phyloP scores from a whole-genome alignment of 108 stramenopile species.

The Skeletonema potamos region DNA sequence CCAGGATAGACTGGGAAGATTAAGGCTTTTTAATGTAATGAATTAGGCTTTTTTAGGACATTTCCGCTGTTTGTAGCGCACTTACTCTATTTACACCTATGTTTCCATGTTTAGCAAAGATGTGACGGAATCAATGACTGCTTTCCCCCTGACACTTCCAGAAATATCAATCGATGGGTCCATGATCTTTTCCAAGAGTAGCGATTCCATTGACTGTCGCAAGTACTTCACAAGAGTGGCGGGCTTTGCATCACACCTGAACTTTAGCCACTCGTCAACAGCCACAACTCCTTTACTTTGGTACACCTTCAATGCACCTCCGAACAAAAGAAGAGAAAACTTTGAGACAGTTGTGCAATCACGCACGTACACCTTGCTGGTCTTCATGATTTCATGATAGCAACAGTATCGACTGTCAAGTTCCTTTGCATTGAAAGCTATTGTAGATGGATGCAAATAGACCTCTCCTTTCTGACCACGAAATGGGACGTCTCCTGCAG shows the following conservation, averaged over 20 bases:
- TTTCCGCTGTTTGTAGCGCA: too few relatives aligned
- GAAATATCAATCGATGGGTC: slow-evolving; percentile 55
- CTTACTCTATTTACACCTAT: background rate
- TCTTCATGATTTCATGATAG: slow-evolving; percentile 81
- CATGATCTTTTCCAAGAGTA: slow-evolving; percentile 68
- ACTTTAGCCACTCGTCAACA: slow-evolving; percentile 76
- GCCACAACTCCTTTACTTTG: slow-evolving; percentile 58
- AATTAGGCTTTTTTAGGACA: background rate
- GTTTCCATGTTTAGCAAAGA: slow-evolving; percentile 37
- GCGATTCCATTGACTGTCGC: slow-evolving; percentile 55
- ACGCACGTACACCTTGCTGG: slow-evolving; percentile 70
- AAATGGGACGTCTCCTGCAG: slow-evolving; percentile 57
- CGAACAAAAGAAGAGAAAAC: slow-evolving; percentile 71
- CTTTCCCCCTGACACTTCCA: slow-evolving; percentile 46
- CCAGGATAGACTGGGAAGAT: background rate
- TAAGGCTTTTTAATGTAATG: too few relatives aligned
- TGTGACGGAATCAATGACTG: slow-evolving; percentile 57
- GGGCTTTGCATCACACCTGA: slow-evolving; percentile 57
- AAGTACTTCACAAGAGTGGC: slow-evolving; percentile 76
- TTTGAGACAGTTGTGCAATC: slow-evolving; percentile 64
- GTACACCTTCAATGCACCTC: slow-evolving; percentile 62
- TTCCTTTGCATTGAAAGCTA: slow-evolving; percentile 53
- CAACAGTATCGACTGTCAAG: slow-evolving; percentile 68
- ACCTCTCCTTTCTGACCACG: slow-evolving; percentile 57
- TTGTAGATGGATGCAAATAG: slow-evolving; percentile 71